Conservation (phyloP, 345 rosid species). For the Pistacia vera region DNA sequence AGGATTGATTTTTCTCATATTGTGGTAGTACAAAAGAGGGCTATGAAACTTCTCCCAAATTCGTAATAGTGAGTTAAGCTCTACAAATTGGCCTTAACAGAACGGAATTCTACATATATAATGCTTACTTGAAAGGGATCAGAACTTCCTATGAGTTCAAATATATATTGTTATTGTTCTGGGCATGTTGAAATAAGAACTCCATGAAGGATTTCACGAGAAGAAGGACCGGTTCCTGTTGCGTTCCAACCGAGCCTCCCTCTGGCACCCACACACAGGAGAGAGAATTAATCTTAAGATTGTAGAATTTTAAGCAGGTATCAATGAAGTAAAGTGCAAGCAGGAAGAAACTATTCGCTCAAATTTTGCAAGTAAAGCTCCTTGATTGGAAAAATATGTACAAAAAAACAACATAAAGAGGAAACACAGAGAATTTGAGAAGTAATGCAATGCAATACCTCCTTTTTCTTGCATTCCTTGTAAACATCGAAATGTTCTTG, state of each 20-base stretch:
- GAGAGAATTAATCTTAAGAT: slow-evolving; percentile 10
- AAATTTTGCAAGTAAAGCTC: not conserved
- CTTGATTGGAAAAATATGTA: not conserved
- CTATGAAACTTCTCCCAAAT: not conserved
- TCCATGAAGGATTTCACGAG: slow-evolving; percentile 47
- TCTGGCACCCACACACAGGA: slow-evolving; percentile 39
- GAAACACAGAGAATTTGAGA: not conserved
- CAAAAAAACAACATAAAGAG: not conserved
- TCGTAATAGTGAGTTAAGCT: not conserved
- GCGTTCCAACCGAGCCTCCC: slow-evolving; percentile 95
- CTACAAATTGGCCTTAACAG: not conserved
- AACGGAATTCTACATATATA: not conserved
- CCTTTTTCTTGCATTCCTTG: slow-evolving; percentile 97
- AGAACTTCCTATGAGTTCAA: slow-evolving; percentile 4
- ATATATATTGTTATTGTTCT: not conserved
- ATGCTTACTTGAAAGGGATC: slow-evolving; percentile 3
- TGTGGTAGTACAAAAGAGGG: not conserved
- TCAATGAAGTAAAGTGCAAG: not conserved
- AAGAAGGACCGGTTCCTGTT: slow-evolving; percentile 75
- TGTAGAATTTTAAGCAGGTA: not conserved
- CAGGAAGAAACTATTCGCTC: not conserved
- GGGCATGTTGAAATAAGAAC: slow-evolving; percentile 1
- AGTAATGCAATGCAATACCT: slow-evolving; percentile 36
- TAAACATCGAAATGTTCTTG: slow-evolving; percentile 91
- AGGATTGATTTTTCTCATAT: not conserved